Evolutionary conservation across 2,329 filamentous ascomycete species (phyloP), one percentile per base, ranked within the genome.

Genomic region (Verticillium dahliae): DNA sequence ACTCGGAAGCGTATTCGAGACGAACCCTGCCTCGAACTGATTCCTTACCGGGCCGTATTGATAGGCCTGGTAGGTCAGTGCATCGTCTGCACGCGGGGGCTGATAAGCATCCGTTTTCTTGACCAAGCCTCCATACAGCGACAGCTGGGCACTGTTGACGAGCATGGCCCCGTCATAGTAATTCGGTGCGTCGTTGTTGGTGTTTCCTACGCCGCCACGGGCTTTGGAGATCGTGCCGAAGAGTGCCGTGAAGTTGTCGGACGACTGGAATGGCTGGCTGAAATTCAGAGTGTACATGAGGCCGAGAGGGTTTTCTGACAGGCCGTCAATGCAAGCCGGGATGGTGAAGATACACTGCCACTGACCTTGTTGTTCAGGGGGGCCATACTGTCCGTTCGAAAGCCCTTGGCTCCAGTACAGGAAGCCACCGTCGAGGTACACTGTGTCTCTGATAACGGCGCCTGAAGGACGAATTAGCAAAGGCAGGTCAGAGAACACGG

Each of bases 151-250:
- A 62, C 90, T 76, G 66, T 90, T 91, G 57, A 80, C 81, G 37
- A 91, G 81, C 75, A 91, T 83, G 6, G 78, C 83, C 1, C 89
- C 89, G 63, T 89, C 86, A 14, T 77, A 63, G 63, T 83, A 89
- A 65, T 83, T 83, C 0, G 85, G 85, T 0, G 79, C 78, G 56
- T 81, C 63, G 64, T 83, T 83, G 65, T 81, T 84, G 38, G 77
- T 77, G 18, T 80, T 84, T 15, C 78, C 79, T 2, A 72, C 71
- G 2, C 76, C 76, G 7, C 80, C 76, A 0, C 70, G 62, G 0
- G 77, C 78, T 64, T 85, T 87, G 2, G 79, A 75, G 41, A 83
- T 69, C 0, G 70, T 74, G 2, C 72, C 70, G 18, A 90, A 76
- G 10, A 88, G 70, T 0, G 67, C 70, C n/a, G 81, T 86, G 56